Evolutionary conservation across 148 eudicot species (phyloP).

Genomic region (Oxyria digyna): DNA sequence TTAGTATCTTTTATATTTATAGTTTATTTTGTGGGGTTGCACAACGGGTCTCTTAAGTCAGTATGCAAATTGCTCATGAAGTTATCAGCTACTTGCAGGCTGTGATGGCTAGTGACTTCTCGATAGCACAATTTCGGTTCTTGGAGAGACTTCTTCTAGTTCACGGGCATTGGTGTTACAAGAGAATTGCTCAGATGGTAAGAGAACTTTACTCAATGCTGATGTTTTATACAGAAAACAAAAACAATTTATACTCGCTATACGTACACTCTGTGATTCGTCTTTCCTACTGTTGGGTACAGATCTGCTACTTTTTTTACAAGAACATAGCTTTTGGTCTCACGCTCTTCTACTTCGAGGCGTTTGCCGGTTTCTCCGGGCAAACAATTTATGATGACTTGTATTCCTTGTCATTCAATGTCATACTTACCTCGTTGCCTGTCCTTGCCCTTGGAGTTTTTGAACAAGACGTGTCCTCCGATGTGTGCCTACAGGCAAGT

Average conservation of each 20-base stretch:
- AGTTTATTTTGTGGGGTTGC: not conserved
- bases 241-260: not conserved
- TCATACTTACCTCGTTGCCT: conserved; percentile 77
- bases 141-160: conserved; percentile 85
- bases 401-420: conserved; percentile 79
- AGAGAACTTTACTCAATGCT: not conserved
- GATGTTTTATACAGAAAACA: not conserved
- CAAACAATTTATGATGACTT: conserved; percentile 85
- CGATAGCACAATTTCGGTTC: conserved; percentile 87
- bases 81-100: conserved; percentile 59
- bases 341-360: conserved; percentile 89
- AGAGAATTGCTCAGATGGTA: conserved; percentile 98
- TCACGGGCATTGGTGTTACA: conserved; percentile 98
- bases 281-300: conserved; percentile 11
- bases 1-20: not conserved
- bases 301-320: conserved; percentile 98
- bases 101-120: conserved; percentile 97
- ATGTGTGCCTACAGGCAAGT: conserved; percentile 84
- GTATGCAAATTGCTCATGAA: not conserved
- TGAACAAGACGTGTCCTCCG: conserved; percentile 91
- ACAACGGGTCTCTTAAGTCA: not conserved
- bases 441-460: conserved; percentile 91
- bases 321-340: conserved; percentile 94
- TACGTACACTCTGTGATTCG: not conserved
- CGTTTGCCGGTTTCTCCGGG: conserved; percentile 82